Percentiles rank a stretch among this genome's conserved stretches.
These are phyloP conservation scores for Zychaea mexicana DNA, from an alignment of 371 early-diverging fungal species.

Conservation along the genomic window DNA sequence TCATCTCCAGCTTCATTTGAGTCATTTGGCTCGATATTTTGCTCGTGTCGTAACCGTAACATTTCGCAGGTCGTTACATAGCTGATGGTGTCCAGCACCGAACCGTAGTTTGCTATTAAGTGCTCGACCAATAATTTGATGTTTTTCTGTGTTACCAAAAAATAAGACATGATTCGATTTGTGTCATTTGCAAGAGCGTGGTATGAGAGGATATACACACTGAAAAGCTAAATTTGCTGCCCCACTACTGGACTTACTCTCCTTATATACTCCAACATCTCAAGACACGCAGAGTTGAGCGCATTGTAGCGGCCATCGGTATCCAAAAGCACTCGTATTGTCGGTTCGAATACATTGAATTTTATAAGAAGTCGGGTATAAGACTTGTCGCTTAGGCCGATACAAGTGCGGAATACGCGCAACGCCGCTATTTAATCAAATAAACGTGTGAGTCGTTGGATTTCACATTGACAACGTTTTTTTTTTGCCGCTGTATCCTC, in stretches of 20 bases:
- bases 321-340: conserved; percentile 64
- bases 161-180: background rate
- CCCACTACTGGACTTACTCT: conserved; percentile 60
- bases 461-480: too few species aligned
- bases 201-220: background rate
- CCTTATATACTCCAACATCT: conserved; percentile 80
- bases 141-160: conserved; percentile 64
- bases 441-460: background rate
- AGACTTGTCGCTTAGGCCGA: conserved; percentile 79
- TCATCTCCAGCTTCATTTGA: conserved; percentile 20
- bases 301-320: conserved; percentile 77
- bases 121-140: conserved; percentile 70
- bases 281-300: conserved; percentile 86
- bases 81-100: conserved; percentile 59
- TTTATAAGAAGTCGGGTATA: conserved; percentile 71
- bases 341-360: conserved; percentile 67
- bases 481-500: background rate
- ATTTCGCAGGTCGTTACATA: conserved; percentile 65
- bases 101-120: conserved; percentile 65
- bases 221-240: too few species aligned
- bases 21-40: conserved; percentile 32
- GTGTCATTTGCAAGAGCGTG: background rate
- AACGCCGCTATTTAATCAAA: conserved; percentile 61
- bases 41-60: conserved; percentile 63
- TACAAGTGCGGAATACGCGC: conserved; percentile 75